Evolutionary conservation across 2,329 filamentous ascomycete genomes (phyloP), one percentile per base, ranked within the genome.

Genomic region (Trichoderma endophyticum): DNA sequence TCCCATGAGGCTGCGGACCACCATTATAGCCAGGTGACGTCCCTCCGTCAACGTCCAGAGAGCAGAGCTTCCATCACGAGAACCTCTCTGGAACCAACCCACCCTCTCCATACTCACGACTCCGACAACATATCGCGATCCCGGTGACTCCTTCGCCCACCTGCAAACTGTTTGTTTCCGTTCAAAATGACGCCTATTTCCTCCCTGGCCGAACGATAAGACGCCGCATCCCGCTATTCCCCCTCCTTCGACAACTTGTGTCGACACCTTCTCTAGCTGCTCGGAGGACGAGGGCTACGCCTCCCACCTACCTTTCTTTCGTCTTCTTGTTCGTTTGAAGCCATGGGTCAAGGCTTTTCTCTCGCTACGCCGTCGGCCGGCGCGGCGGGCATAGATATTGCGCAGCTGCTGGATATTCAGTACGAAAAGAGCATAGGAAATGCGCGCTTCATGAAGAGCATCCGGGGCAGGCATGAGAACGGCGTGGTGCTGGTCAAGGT

Each of bases 321-420:
- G 7, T 11, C 4, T 4, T 74, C 68, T 34, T 24, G n/a, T 60
- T 32, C 28, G 6, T 18, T 60, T 14, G 57, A 21, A 60, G 75
- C 76, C 75, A 99, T 99, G 96, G 96, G 96, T 75, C 96, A 99
- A 87, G 95, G 94, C 75, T 98, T 98, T 84, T 98, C 95, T 74
- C 90, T 97, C 77, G 93, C 94, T 69, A 95, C 94, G 79, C 92
- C 97, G 75, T 96, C 94, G 70, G 93, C 94, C 74, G 96, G 95
- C 80, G 93, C 94, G 70, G 95, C 95, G 72, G 94, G 94, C 77
- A 97, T 99, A 81, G 95, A 99, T 81, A 90, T 97, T 32, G 92
- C 95, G 51, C 95, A 99, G 84, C 89, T 99, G 56, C 89, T 93
- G 57, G 96, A 98, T 79, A 85, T 98, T 72, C 90, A 92, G 48